Percentiles rank a stretch among this genome's conserved stretches.
phyloP scores from a whole-genome alignment of 2,329 filamentous ascomycete species.

The Pseudopyricularia cyperi region DNA sequence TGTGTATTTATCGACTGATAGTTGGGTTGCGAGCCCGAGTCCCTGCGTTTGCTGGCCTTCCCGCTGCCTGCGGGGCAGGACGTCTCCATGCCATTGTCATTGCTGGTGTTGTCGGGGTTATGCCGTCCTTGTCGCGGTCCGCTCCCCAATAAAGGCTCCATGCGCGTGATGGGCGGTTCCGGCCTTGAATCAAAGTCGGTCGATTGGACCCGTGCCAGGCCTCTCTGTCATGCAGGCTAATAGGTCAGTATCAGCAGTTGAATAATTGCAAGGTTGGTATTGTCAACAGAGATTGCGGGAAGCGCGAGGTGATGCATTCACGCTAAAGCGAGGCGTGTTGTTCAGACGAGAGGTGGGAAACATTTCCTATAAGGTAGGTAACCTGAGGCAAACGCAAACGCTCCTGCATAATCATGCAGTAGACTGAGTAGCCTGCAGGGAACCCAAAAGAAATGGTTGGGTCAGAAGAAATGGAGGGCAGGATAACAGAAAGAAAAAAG shows the following conservation, averaged over 20 bases:
- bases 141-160: background rate
- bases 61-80: background rate
- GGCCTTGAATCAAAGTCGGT: background rate
- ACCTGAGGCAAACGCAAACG: no score
- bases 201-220: background rate
- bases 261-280: slow-evolving; percentile 6
- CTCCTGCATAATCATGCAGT: no score
- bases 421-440: no score
- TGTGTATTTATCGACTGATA: background rate
- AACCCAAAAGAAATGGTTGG: no score
- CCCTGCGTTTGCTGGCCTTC: background rate
- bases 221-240: background rate
- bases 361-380: slow-evolving; percentile 3
- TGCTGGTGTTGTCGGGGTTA: background rate
- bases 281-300: slow-evolving; percentile 5
- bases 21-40: background rate
- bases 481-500: background rate
- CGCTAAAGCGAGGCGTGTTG: no score
- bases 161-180: background rate
- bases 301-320: no score
- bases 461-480: slow-evolving; percentile 2
- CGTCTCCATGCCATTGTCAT: background rate
- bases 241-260: background rate
- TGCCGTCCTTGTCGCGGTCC: background rate
- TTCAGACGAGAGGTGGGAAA: no score